Base-by-base conservation (phyloP, 306 rosid species). In the Rubus parviflorus region DNA sequence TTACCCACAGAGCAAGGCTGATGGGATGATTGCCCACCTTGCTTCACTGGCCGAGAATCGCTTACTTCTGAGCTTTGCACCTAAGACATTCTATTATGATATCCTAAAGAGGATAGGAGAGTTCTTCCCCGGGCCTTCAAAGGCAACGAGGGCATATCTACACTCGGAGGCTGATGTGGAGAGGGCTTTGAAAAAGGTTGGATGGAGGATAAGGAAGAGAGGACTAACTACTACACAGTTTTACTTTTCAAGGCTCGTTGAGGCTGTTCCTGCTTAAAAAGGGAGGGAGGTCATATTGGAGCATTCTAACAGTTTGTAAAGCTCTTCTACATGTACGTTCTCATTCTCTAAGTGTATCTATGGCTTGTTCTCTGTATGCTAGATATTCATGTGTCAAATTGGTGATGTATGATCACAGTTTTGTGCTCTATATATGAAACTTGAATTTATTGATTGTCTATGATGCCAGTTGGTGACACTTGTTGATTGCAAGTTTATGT, bases 61-160 rank as follows among this genome's bases (percentile, higher is more conserved):
- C 47, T 75, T 95, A 70, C 83, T 95, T 81, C 82, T 95, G 69
- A 95, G 99, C 77, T 95, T 95, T 80, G 99, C 97, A 0, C 99
- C 99, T 1, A 95, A 90, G 83, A 95, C 97, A 22, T 85, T 92
- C 46, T 95, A 88, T 76, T 90, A 92, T 56, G 90, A 87, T 83
- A 47, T 93, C 25, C 80, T 95, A 23, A 95, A 95, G 91, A 88
- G 99, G 86, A 77, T 90, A 76, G 97, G 99, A 75, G 97, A 95
- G 93, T 74, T 95, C 81, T 95, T 95, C 83, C 97, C 99, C 0
- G 97, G 99, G 48, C 97, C 99, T 77, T 95, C 97, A 1, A 95
- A 92, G 88, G 99, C 97, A 43, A 95, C 97, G 0, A 88, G 97
- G 79, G 97, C 99, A 19, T 95, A 95, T 83, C 97, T 95, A 62